These are phyloP conservation scores for Yarrowia sp. DNA, from an alignment of 805 yeast species.

Conservation along the genomic window DNA sequence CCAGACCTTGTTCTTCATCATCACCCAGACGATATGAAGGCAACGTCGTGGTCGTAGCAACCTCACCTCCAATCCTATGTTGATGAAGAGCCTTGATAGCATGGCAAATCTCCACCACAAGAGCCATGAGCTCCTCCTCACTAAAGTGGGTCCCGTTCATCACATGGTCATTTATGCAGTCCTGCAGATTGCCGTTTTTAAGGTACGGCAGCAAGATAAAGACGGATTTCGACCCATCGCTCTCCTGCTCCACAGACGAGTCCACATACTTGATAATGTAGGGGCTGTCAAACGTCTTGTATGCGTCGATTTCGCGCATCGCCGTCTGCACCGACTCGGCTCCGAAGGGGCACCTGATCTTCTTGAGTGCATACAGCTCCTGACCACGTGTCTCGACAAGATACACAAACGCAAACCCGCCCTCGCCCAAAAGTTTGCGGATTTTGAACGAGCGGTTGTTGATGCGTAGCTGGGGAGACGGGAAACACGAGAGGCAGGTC, in stretches of 20 bases:
- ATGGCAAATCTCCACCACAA: conserved; percentile 66
- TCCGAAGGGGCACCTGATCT: conserved; percentile 85
- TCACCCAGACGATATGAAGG: conserved; percentile 4
- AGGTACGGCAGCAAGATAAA: conserved; percentile 79
- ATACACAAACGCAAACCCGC: conserved; percentile 85
- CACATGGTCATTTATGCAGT: conserved; percentile 63
- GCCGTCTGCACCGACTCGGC: conserved; percentile 71
- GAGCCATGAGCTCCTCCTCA: conserved; percentile 61
- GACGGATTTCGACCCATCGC: conserved; percentile 75
- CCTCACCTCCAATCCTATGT: conserved; percentile 29
- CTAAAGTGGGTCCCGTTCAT: conserved; percentile 53
- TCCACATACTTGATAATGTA: conserved; percentile 71
- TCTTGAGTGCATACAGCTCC: conserved; percentile 68
- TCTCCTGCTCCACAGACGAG: conserved; percentile 66
- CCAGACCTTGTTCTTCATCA: conserved; percentile 34
- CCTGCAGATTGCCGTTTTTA: conserved; percentile 73
- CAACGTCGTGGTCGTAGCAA: neutral
- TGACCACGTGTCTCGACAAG: conserved; percentile 54
- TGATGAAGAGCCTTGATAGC: conserved; percentile 78
- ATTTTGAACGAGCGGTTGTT: conserved; percentile 64
- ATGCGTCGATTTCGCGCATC: conserved; percentile 72
- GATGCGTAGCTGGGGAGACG: conserved; percentile 57
- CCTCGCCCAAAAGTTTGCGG: conserved; percentile 77
- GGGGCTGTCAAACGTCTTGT: conserved; percentile 59
- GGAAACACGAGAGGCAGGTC: conserved; percentile 43